Evolutionary conservation across 1,284 basidiomycete genomes (phyloP), one percentile per base, ranked within the genome.

Genomic region (Leccinum griseonigrum): DNA sequence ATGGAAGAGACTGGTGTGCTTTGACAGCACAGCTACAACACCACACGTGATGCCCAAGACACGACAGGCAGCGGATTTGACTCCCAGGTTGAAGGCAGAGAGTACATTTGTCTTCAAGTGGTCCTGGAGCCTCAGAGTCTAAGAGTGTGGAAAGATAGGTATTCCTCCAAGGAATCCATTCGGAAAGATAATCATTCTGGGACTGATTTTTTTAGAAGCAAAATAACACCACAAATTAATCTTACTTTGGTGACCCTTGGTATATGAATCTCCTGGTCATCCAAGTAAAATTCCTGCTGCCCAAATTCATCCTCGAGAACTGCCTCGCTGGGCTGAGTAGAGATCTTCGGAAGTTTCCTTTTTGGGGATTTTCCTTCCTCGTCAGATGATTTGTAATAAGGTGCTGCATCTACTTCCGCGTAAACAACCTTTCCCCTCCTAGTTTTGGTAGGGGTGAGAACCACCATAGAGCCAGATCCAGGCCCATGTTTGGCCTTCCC

Each of bases 41-140:
- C 63, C 57, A 59, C 11, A 5, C 16, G 26, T 63, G 63, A 7
- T 43, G 4, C 5, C 55, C 50, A 26, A 48, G 29, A 31, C 63
- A 64, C 18, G 52, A 62, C 31, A 36, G 57, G 31, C 48, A 64
- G 1, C 13, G 0, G 5, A 62, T 48, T 3, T 11, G 1, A 2
- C 60, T 40, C 16, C 18, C 32, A 26, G 31, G 5, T 8, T 32
- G n/a, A 16, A 11, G 4, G 18, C 50, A 63, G 50, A 36, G 14
- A 26, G 2, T n/a, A 13, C 29, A 57, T 34, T 28, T 59, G 2
- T n/a, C 8, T 43, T 43, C 40, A 43, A 18, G 18, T n/a, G 14
- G n/a, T 29, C 14, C 4, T 7, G 38, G 10, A 5, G 18, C 54
- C 28, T 57, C 40, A 43, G 5, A 13, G 1, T 58, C 29, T 1